A percentile compares a stretch with the other conserved stretches of the same genome.
Conservation (phyloP, 495 filamentous ascomycete species). For the Saxophila tyrrhenica region DNA sequence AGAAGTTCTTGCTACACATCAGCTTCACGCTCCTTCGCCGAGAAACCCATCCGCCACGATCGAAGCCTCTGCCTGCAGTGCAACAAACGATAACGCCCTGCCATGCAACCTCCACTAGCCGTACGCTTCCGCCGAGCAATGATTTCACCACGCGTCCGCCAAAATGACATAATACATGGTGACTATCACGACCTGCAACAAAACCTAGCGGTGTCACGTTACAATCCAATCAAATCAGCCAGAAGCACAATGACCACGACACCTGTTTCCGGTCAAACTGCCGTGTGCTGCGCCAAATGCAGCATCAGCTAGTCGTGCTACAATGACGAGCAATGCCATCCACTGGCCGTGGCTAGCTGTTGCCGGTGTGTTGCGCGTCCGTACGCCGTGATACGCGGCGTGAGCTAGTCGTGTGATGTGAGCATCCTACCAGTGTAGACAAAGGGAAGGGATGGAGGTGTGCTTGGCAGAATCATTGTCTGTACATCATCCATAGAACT, state of each 20-base stretch:
- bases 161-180: too few relatives aligned
- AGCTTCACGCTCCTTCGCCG: not conserved
- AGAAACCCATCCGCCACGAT: not conserved
- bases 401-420: not conserved
- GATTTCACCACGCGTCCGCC: not conserved
- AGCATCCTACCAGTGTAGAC: too few relatives aligned
- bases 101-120: not conserved
- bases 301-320: not conserved
- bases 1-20: not conserved
- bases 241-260: not conserved
- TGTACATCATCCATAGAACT: too few relatives aligned
- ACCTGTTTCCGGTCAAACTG: not conserved
- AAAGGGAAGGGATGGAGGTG: too few relatives aligned
- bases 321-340: not conserved
- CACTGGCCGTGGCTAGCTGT: not conserved
- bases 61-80: not conserved
- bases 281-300: not conserved
- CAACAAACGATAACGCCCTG: not conserved
- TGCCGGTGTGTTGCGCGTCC: not conserved
- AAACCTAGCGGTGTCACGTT: not conserved
- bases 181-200: too few relatives aligned
- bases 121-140: not conserved
- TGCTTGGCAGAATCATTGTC: too few relatives aligned
- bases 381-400: not conserved
- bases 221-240: not conserved